These are phyloP conservation scores for Zygosaccharomyces kombuchaensis DNA, from an alignment of 805 yeast genomes.

Conservation along the genomic window DNA sequence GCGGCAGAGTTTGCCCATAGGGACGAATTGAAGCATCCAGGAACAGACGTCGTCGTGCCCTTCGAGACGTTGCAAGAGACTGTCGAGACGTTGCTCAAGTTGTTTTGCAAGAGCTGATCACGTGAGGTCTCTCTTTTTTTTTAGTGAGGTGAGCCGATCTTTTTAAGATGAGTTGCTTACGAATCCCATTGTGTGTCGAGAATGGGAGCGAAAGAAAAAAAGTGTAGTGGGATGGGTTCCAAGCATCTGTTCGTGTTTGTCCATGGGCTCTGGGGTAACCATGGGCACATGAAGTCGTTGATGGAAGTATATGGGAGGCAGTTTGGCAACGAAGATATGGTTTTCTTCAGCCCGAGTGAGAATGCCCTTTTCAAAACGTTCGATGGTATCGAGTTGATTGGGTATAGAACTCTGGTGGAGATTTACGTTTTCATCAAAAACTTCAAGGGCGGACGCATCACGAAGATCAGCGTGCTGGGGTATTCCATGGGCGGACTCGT, in stretches of 20 bases:
- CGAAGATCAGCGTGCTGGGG: slow-evolving; percentile 69
- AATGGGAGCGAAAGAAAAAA: background rate
- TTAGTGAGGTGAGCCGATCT: no score
- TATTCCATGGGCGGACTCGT: slow-evolving; percentile 89
- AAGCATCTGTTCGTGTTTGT: slow-evolving; percentile 64
- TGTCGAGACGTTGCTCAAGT: slow-evolving; percentile 34
- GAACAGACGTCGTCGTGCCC: slow-evolving; percentile 19
- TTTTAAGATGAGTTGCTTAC: no score
- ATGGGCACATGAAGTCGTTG: slow-evolving; percentile 50
- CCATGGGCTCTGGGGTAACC: slow-evolving; percentile 78
- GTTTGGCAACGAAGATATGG: slow-evolving; percentile 38
- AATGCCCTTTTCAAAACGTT: slow-evolving; percentile 73
- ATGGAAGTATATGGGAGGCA: slow-evolving; percentile 40
- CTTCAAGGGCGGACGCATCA: slow-evolving; percentile 33
- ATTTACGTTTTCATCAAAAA: slow-evolving; percentile 43
- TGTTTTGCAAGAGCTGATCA: slow-evolving; percentile 30
- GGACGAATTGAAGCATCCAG: slow-evolving; percentile 16
- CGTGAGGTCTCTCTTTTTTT: background rate
- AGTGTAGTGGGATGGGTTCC: slow-evolving; percentile 10
- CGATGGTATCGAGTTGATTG: slow-evolving; percentile 76
- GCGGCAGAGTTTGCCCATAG: slow-evolving; percentile 40
- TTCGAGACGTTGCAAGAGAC: slow-evolving; percentile 35
- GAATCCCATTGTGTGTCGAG: background rate
- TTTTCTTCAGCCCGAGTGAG: slow-evolving; percentile 48
- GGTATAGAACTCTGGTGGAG: slow-evolving; percentile 66